phyloP scores from a whole-genome alignment of 257 asterid genomes.

The Rauvolfia tetraphylla region DNA sequence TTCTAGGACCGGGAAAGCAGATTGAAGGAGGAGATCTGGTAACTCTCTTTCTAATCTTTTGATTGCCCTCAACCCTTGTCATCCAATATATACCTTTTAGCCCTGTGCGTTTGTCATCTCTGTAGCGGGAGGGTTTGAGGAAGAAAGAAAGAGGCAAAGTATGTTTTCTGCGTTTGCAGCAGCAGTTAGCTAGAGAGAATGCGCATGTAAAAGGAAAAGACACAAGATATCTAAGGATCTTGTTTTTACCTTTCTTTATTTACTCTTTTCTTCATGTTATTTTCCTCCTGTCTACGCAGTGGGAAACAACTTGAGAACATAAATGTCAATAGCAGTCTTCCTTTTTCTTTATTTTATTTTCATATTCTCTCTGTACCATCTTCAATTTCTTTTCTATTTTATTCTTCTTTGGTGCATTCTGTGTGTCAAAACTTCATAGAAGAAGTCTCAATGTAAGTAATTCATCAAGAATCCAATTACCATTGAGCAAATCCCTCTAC shows the following conservation, averaged over 20 bases:
- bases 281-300: slow-evolving; percentile 54
- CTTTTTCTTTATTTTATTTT: neutral
- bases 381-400: neutral
- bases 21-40: slow-evolving; percentile 40
- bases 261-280: slow-evolving; percentile 37
- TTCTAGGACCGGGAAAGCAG: slow-evolving; percentile 34
- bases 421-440: neutral
- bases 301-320: slow-evolving; percentile 64
- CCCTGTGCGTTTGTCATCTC: neutral
- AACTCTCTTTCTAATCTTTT: slow-evolving; percentile 14
- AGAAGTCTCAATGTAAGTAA: too few relatives aligned
- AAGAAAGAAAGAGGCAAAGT: slow-evolving; percentile 45
- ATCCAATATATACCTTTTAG: neutral
- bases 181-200: slow-evolving; percentile 33
- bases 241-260: slow-evolving; percentile 38
- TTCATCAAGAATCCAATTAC: neutral
- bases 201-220: slow-evolving; percentile 33
- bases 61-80: neutral
- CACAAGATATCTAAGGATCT: slow-evolving; percentile 41
- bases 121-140: slow-evolving; percentile 50
- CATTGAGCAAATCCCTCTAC: neutral
- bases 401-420: neutral
- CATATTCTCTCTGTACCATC: neutral
- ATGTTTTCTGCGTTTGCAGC: slow-evolving; percentile 25
- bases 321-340: slow-evolving; percentile 36